Percentiles rank a stretch among this genome's conserved stretches.
Evolutionary conservation across 2,329 filamentous ascomycete genomes (phyloP).

Genomic region (Phialocephala sp.): DNA sequence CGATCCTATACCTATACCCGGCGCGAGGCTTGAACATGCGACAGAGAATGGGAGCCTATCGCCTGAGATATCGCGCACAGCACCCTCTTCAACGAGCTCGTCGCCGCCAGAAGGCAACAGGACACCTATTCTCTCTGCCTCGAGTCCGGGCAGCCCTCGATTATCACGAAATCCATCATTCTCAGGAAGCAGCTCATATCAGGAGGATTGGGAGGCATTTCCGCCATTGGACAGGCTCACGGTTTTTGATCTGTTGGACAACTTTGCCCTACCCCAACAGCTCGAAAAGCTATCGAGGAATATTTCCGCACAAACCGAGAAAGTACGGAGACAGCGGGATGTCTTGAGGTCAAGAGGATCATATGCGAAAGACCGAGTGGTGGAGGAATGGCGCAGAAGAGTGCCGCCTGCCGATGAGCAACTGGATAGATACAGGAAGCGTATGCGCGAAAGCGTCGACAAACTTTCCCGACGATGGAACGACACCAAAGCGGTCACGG

Average conservation of each 20-base stretch:
- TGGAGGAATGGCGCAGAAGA: conserved; percentile 89
- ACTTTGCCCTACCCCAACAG: conserved; percentile 86
- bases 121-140: conserved; percentile 56
- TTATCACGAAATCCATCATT: conserved; percentile 81
- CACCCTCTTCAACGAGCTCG: conserved; percentile 51
- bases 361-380: conserved; percentile 84
- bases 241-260: conserved; percentile 92
- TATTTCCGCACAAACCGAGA: conserved; percentile 81
- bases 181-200: conserved; percentile 83
- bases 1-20: conserved; percentile 47
- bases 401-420: conserved; percentile 90
- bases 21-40: conserved; percentile 32
- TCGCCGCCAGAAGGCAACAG: conserved; percentile 54
- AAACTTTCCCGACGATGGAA: conserved; percentile 86
- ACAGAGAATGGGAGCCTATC: conserved; percentile 31
- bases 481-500: conserved; percentile 84
- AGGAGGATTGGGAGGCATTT: conserved; percentile 86
- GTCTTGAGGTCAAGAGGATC: conserved; percentile 77
- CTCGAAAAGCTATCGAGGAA: conserved; percentile 89
- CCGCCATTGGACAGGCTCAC: conserved; percentile 89
- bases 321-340: conserved; percentile 81
- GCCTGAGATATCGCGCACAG: conserved; percentile 30
- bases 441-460: conserved; percentile 89
- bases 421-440: conserved; percentile 85
- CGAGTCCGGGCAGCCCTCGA: conserved; percentile 55